A percentile compares a stretch with the other conserved stretches of the same genome.
Conservation (phyloP, 2,329 filamentous ascomycete species). For the Cercospora sp. region DNA sequence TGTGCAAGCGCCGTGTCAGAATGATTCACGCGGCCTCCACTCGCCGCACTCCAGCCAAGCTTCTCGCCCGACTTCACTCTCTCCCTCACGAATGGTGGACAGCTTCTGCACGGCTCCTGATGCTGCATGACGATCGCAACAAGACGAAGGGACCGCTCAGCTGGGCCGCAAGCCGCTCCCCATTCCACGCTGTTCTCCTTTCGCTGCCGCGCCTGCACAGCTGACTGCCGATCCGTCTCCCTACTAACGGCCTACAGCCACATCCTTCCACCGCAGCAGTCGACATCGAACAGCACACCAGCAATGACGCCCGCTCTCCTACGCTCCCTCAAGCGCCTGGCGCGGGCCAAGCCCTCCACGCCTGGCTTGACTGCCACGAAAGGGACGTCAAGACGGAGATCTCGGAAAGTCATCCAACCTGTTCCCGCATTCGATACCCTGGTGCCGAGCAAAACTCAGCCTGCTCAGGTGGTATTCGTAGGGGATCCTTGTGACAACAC, state of each 20-base stretch:
- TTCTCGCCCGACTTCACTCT: constrained; percentile 9
- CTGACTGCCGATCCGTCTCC: constrained; percentile 11
- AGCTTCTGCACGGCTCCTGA: background rate
- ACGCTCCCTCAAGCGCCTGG: background rate
- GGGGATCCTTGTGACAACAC: constrained; percentile 11
- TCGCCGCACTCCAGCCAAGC: background rate
- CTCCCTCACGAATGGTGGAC: background rate
- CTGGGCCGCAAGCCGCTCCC: background rate
- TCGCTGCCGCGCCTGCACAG: background rate
- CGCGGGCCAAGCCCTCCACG: background rate
- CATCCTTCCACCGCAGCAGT: constrained; percentile 1
- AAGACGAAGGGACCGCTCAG: background rate
- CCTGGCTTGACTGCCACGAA: background rate
- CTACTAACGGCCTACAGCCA: constrained; percentile 1
- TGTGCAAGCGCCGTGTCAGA: background rate
- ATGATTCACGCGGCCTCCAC: background rate
- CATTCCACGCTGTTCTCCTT: background rate
- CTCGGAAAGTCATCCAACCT: background rate
- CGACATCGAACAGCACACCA: background rate
- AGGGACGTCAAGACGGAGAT: background rate
- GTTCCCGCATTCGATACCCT: background rate
- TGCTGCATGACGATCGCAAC: background rate
- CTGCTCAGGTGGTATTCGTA: constrained; percentile 1
- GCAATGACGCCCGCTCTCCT: background rate
- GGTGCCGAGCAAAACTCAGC: constrained; percentile 1